Evolutionary conservation across 768 basidiomycete species (phyloP).

Genomic region (Mycena chlorophos): DNA sequence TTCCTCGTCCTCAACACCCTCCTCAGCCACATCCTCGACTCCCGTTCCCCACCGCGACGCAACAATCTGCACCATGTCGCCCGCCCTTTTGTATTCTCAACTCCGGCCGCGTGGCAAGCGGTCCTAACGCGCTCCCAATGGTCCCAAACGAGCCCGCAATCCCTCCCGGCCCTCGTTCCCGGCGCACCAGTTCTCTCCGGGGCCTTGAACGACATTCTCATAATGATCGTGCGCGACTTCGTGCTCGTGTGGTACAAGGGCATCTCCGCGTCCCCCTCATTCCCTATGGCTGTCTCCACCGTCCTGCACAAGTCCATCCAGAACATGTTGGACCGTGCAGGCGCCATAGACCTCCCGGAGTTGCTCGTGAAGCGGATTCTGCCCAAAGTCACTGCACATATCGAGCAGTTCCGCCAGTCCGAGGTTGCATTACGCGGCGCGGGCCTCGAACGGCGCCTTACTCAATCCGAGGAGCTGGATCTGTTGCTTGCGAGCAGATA

Average conservation of each 20-base stretch:
- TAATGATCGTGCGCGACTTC: conserved; percentile 84
- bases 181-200: conserved; percentile 64
- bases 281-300: conserved; percentile 81
- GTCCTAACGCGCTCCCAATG: conserved; percentile 87
- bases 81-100: conserved; percentile 81
- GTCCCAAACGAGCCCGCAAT: conserved; percentile 71
- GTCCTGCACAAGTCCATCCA: conserved; percentile 68
- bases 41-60: conserved; percentile 31
- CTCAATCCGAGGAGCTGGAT: conserved; percentile 89
- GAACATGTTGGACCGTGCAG: conserved; percentile 55
- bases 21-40: conserved; percentile 60
- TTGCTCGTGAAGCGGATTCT: conserved; percentile 81
- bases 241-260: conserved; percentile 86
- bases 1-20: conserved; percentile 57
- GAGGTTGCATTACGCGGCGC: conserved; percentile 84
- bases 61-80: conserved; percentile 56
- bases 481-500: conserved; percentile 83
- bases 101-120: conserved; percentile 93
- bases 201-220: conserved; percentile 77
- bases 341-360: conserved; percentile 67
- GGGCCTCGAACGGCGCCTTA: conserved; percentile 76
- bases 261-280: conserved; percentile 83
- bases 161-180: conserved; percentile 66
- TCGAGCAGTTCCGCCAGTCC: conserved; percentile 88
- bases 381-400: conserved; percentile 85